Evolutionary conservation across 805 yeast species (phyloP), one percentile per base, ranked within the genome.

Genomic region (Starmerella scarabaei): DNA sequence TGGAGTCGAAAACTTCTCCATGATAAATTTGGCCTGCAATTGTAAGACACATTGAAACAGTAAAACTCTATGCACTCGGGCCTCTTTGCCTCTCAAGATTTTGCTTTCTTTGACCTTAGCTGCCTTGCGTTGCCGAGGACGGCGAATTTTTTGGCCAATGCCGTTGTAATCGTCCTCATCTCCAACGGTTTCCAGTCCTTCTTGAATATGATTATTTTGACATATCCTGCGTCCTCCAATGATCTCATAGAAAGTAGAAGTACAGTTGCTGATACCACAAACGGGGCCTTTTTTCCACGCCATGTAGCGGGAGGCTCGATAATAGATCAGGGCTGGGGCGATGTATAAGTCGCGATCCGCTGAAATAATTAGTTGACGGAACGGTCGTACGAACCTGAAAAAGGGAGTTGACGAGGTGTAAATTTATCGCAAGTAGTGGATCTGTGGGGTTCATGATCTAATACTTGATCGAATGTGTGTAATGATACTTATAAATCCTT

Each of bases 221-320:
- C 98, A 88, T 9, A 86, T 77, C 41, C 76, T 69, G 37, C 73
- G 73, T 20, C 98, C 98, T 52, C 80, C 83, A 3, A 74, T 62
- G 23, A 72, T 59, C 37, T 78, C 68, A 73, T 83, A 88, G 37
- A 77, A 68, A 29, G 75, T 63, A 1, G 95, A 80, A 3, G 80
- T 73, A 60, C 98, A 88, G 63, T 88, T 88, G 47, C 80, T 86
- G 2, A 77, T 75, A 1, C 96, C 96, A 67, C 98, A 88, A 4
- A 78, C 61, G 4, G 81, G 78, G 2, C 98, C 97, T 49, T 75
- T 65, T 30, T 68, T 65, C 73, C 76, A 79, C 33, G 29, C 43
- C 48, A 41, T 38, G n/a, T n/a, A n/a, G n/a, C n/a, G n/a, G n/a
- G n/a, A n/a, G n/a, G n/a, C n/a, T n/a, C n/a, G n/a, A n/a, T n/a